A percentile compares a stretch with the other conserved stretches of the same genome.
These are phyloP conservation scores for Rubus parviflorus DNA, from an alignment of 306 rosid genomes.

Conservation along the genomic window DNA sequence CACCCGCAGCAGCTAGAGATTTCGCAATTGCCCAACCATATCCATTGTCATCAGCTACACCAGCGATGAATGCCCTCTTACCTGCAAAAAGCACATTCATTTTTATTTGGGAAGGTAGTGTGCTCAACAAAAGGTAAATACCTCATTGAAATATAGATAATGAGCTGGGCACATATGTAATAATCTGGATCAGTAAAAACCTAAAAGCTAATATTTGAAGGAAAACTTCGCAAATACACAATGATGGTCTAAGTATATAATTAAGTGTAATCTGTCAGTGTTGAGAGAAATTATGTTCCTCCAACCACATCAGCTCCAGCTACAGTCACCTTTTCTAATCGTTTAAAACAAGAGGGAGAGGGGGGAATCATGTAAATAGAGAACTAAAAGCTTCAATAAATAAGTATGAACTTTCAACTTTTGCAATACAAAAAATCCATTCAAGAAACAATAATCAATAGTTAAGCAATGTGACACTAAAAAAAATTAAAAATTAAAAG, in stretches of 20 bases:
- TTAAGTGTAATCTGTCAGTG: neutral
- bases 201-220: neutral
- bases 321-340: neutral
- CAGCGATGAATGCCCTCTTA: conserved; percentile 93
- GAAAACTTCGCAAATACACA: neutral
- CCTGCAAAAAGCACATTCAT: conserved; percentile 41
- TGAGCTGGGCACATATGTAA: neutral
- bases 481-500: neutral
- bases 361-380: neutral
- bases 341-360: neutral
- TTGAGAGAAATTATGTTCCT: neutral
- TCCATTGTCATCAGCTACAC: conserved; percentile 94
- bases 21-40: conserved; percentile 99
- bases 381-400: neutral
- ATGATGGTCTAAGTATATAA: neutral
- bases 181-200: neutral
- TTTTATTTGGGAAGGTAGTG: neutral
- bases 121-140: neutral
- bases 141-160: neutral
- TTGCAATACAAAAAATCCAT: neutral
- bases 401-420: neutral
- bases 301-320: neutral
- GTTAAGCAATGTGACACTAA: neutral
- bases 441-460: neutral
- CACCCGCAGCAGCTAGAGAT: conserved; percentile 97